Evolutionary conservation across 306 rosid genomes (phyloP).

Genomic region (Trichosanthes cucumerina): DNA sequence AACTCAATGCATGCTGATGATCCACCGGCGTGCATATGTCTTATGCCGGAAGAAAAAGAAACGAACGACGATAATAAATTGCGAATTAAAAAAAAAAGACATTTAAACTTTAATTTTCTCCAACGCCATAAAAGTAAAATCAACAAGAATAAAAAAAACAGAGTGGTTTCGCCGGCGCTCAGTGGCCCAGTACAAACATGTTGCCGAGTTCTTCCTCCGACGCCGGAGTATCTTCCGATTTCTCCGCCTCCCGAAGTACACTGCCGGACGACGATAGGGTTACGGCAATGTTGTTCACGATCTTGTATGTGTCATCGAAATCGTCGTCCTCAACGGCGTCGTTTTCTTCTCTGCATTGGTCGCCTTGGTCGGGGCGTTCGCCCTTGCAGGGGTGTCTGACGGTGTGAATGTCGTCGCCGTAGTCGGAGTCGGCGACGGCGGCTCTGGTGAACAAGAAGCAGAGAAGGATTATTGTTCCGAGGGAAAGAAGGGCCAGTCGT

Average conservation of each 20-base stretch:
- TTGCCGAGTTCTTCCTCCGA: not conserved
- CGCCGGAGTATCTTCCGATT: not conserved
- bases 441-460: slow-evolving; percentile 14
- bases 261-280: not conserved
- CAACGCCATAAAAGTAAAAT: not conserved
- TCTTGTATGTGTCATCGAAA: slow-evolving; percentile 26
- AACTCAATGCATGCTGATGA: not conserved
- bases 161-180: not conserved
- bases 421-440: slow-evolving; percentile 3
- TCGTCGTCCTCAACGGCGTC: not conserved
- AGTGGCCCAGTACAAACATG: not conserved
- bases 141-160: too few species aligned
- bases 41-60: not conserved
- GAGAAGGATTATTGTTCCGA: slow-evolving; percentile 20
- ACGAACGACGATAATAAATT: not conserved
- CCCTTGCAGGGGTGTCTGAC: not conserved
- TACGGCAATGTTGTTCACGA: not conserved
- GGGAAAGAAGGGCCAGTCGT: slow-evolving; percentile 14
- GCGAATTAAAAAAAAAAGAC: not conserved
- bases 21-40: not conserved
- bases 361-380: not conserved
- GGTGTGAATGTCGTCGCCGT: slow-evolving; percentile 2
- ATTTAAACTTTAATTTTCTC: not conserved
- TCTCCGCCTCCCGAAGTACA: not conserved
- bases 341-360: slow-evolving; percentile 22